These are phyloP conservation scores for Naganishia randhawae DNA, from an alignment of 768 basidiomycete genomes.

Conservation along the genomic window DNA sequence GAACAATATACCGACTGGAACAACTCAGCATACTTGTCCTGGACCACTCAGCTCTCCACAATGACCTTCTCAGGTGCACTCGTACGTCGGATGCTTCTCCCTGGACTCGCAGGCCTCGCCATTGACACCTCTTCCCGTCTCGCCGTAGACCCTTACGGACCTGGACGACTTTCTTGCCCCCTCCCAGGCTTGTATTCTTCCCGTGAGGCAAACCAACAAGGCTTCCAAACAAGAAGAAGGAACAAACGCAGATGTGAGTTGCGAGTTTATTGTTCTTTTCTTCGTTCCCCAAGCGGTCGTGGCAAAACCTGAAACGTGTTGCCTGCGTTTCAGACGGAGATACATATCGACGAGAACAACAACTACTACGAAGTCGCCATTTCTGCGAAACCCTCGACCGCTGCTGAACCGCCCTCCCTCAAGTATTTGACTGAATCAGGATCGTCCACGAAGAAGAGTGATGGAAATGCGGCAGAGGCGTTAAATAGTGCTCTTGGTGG, in stretches of 20 bases:
- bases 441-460: neutral
- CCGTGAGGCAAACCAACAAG: constrained; percentile 62
- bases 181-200: constrained; percentile 95
- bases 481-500: neutral
- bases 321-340: constrained; percentile 67
- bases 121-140: neutral
- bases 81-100: neutral
- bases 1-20: neutral
- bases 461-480: neutral
- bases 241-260: constrained; percentile 33
- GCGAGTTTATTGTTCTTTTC: neutral
- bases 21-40: neutral
- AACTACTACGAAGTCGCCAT: constrained; percentile 75
- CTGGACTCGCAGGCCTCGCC: neutral
- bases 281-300: constrained; percentile 32
- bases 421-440: neutral
- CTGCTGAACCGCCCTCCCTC: constrained; percentile 7
- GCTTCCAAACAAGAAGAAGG: constrained; percentile 31
- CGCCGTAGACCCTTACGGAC: constrained; percentile 62
- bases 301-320: neutral
- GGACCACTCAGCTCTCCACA: neutral
- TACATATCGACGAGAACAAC: constrained; percentile 77
- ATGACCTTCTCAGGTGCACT: constrained; percentile 20
- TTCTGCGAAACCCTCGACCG: constrained; percentile 19
- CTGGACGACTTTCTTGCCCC: constrained; percentile 96